Base-by-base conservation (phyloP, 441 rosid species). In the Euphorbia corollata region DNA sequence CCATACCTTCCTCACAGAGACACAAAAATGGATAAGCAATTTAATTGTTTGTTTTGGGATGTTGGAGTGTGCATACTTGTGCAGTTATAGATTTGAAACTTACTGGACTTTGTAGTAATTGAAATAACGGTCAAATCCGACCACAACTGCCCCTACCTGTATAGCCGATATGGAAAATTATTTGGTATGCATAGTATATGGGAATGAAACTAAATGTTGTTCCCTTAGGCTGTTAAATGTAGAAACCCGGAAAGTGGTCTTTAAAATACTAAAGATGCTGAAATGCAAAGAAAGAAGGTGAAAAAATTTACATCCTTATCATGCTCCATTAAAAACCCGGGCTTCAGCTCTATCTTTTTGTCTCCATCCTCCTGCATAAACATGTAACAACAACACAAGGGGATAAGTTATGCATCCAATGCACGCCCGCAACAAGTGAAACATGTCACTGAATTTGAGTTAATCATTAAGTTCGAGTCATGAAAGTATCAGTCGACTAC, bases 31-130 rank as follows among this genome's bases (percentile, higher is more conserved):
- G 51, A 70, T 59, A 72, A 64, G 61, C 45, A 10, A 61, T 12
- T 30, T 68, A 59, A 23, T 1, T 36, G 41, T 5, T 5, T 19
- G 34, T 13, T 48, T 18, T 34, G 20, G 16, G 34, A 55, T 6
- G 9, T 50, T 27, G n/a, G 0, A n/a, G n/a, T 34, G 65, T 4
- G 36, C 20, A 58, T 27, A 19, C 64, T 18, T 0, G 2, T 8
- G 63, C 24, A 43, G 16, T 19, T 56, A 47, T 65, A 19, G 12
- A 23, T 0, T 23, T 19, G 50, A 68, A 8, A 74, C 97, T 84
- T 83, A 93, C 96, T 93, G 96, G 74, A 91, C 92, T 86, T 93
- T 93, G 82, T 86, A 93, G 81, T 85, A 87, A 85, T 94, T 87
- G 68, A 91, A 85, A 67, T 81, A 68, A 34, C 94, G 92, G 77